Evolutionary conservation across 1,284 basidiomycete genomes (phyloP).

Genomic region (Taiwanofungus camphoratus): DNA sequence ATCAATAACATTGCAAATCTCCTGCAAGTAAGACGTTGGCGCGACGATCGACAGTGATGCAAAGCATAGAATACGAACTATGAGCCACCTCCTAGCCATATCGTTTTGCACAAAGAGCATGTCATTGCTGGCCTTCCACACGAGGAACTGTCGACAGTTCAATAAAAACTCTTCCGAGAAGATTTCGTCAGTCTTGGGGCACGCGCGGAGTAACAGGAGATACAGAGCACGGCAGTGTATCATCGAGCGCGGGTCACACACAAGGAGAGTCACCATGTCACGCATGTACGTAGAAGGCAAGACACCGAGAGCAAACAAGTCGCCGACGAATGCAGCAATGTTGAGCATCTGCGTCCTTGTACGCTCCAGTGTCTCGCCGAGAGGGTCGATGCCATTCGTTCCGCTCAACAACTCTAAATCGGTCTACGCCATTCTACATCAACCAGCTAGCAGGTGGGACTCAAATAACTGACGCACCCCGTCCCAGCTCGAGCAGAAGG

Average conservation of each 20-base stretch:
- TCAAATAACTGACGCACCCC: neutral
- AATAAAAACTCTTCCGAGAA: neutral
- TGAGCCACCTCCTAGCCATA: constrained; percentile 8
- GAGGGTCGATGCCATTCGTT: neutral
- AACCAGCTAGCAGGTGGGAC: neutral
- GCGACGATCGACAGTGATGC: neutral
- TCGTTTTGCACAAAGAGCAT: neutral
- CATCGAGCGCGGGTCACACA: constrained; percentile 1
- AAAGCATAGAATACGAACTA: too few species aligned
- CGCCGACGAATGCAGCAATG: constrained; percentile 6
- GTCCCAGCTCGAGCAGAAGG: neutral
- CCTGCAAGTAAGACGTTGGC: constrained; percentile 1
- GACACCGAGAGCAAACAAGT: constrained; percentile 8
- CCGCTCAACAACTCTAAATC: neutral
- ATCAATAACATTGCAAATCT: constrained; percentile 13
- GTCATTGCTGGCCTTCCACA: constrained; percentile 1
- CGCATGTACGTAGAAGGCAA: neutral
- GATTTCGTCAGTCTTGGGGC: neutral
- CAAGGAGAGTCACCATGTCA: neutral
- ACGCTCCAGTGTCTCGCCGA: neutral
- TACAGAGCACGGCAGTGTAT: constrained; percentile 9
- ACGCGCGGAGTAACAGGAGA: constrained; percentile 8
- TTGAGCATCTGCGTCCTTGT: constrained; percentile 4
- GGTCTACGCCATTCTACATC: neutral
- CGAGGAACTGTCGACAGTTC: neutral